Evolutionary conservation across 2,329 filamentous ascomycete genomes (phyloP), one percentile per base, ranked within the genome.

Genomic region (Aspergillus luchuensis): DNA sequence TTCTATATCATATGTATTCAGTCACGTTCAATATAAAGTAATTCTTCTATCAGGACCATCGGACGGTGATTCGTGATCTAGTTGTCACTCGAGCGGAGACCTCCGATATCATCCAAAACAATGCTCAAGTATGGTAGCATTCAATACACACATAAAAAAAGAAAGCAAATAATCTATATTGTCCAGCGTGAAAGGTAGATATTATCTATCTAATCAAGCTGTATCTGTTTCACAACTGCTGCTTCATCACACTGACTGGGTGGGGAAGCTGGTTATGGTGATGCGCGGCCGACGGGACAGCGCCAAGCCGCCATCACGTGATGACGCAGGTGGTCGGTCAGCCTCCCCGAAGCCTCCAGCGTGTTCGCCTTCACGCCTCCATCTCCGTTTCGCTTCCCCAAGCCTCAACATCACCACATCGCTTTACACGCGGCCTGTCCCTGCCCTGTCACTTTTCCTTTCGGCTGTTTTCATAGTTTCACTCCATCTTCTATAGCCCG

Each of bases 101-200:
- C 8, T 55, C 30, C 55, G 59, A 50, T 30, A 43, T 19, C 17
- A 47, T 62, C 4, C 64, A 67, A 67, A 39, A 67, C 17, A 66
- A 65, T 55, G 77, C 74, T 0, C 19, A 77, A 78, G 54, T 63
- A 76, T 15, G 71, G 75, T 58, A 68, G 77, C 17, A 72, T 75
- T 28, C 74, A 74, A 25, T 36, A 36, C 4, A 30, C 6, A 10
- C 1, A 11, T n/a, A n/a, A n/a, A 4, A 5, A 10, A 11, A 11
- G 2, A 30, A 2, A 5, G 28, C 4, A 5, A 28, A 28, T 7
- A 8, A 8, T 28, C 4, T 11, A 30, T 30, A 30, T 10, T 71
- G 62, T 38, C 69, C 71, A 39, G 65, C 76, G 28, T 51, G 62
- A 30, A 25, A 72, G 39, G 43, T n/a, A 36, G 8, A 23, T 8